phyloP scores from a whole-genome alignment of 139 green algal species.

The Pleodorina starrii region DNA sequence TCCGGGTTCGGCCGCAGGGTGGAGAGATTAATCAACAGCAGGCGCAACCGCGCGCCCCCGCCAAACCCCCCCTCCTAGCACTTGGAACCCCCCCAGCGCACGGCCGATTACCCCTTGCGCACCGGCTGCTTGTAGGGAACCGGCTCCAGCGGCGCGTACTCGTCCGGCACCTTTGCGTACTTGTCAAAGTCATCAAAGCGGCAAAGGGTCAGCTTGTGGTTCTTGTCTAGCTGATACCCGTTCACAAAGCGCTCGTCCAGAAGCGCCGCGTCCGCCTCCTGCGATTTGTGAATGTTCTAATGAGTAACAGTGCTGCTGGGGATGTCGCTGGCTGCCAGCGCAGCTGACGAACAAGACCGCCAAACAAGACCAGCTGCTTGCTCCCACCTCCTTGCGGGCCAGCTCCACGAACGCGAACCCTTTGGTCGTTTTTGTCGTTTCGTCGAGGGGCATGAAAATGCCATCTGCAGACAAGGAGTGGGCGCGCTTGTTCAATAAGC shows the following conservation, averaged over 20 bases:
- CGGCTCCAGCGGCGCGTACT: conserved; percentile 68
- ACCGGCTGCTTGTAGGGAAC: conserved; percentile 63
- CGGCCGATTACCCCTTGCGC: neutral
- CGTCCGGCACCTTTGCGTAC: conserved; percentile 73
- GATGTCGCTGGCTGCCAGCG: too few species aligned
- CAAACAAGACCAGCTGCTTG: neutral
- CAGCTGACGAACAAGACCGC: too few species aligned
- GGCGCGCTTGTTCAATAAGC: neutral
- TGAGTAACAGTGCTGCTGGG: too few species aligned
- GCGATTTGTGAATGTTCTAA: too few species aligned
- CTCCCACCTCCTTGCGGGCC: conserved; percentile 63
- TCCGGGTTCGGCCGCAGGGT: too few species aligned
- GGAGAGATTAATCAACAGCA: too few species aligned
- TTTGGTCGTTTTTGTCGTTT: conserved; percentile 81
- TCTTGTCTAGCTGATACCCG: conserved; percentile 97
- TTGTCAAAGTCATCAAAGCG: conserved; percentile 97
- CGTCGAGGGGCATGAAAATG: conserved; percentile 91
- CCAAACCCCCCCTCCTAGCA: too few species aligned
- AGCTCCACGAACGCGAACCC: conserved; percentile 98
- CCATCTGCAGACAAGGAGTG: conserved; percentile 72
- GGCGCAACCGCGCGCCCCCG: too few species aligned
- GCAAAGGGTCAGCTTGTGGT: conserved; percentile 92
- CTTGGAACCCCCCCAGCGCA: neutral
- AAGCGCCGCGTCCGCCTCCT: conserved; percentile 66
- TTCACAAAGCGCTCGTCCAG: conserved; percentile 61